Evolutionary conservation across 2,329 filamentous ascomycete genomes (phyloP).

Genomic region (Fonsecaea pugnacius): DNA sequence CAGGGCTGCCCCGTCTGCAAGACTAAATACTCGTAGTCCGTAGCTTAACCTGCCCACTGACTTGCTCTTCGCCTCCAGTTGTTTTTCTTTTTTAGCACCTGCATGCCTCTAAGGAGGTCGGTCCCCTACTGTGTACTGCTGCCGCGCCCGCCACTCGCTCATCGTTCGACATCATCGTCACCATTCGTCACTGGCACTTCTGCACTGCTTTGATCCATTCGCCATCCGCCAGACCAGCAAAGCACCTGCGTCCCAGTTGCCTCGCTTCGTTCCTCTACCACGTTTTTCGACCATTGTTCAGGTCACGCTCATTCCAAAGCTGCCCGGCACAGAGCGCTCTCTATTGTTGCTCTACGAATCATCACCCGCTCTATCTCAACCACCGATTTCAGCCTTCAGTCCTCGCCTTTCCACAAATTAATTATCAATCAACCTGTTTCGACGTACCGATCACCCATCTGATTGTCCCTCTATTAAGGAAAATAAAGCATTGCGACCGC

Average conservation of each 20-base stretch:
- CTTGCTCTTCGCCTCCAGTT: constrained; percentile 15
- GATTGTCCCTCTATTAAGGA: constrained; percentile 4
- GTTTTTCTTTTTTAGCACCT: constrained; percentile 8
- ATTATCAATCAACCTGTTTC: constrained; percentile 14
- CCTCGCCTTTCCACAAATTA: constrained; percentile 5
- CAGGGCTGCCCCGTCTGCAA: constrained; percentile 8
- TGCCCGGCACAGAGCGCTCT: not conserved
- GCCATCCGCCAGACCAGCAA: constrained; percentile 10
- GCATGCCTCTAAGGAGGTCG: constrained; percentile 9
- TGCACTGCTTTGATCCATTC: constrained; percentile 2
- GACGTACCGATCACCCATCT: constrained; percentile 14
- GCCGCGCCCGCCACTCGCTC: constrained; percentile 15
- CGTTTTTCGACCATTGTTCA: constrained; percentile 15
- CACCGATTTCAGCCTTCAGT: constrained; percentile 1
- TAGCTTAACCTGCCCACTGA: constrained; percentile 10
- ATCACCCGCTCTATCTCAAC: constrained; percentile 24
- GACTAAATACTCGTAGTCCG: constrained; percentile 17
- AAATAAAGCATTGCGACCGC: constrained; percentile 18
- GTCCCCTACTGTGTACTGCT: constrained; percentile 14
- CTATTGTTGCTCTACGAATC: not conserved
- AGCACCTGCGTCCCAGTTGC: constrained; percentile 20
- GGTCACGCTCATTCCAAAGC: constrained; percentile 22
- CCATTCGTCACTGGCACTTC: constrained; percentile 18
- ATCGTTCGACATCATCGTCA: constrained; percentile 18
- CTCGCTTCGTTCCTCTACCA: constrained; percentile 21